phyloP scores from a whole-genome alignment of 495 filamentous ascomycete genomes.

The Trichoderma erinaceum region DNA sequence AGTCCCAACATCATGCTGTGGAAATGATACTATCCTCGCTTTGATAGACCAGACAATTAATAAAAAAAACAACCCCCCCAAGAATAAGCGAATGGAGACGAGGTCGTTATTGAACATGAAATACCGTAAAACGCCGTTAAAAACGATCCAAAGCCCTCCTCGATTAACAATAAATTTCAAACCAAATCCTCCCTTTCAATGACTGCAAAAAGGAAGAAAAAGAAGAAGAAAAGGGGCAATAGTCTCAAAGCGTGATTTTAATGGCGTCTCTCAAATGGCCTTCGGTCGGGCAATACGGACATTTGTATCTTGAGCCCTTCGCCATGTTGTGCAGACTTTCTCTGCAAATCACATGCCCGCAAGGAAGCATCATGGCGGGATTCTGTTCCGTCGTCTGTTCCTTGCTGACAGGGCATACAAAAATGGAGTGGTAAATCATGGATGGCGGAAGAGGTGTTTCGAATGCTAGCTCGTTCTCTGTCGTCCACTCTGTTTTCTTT shows the following conservation, averaged over 20 bases:
- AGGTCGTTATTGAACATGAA: background rate
- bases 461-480: conserved; percentile 81
- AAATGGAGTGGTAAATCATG: conserved; percentile 92
- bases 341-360: conserved; percentile 86
- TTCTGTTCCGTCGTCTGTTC: conserved; percentile 91
- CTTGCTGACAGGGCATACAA: conserved; percentile 94
- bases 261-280: conserved; percentile 67
- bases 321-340: conserved; percentile 72
- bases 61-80: background rate
- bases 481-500: conserved; percentile 92
- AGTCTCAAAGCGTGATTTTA: conserved; percentile 45
- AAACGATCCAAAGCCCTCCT: conserved; percentile 6
- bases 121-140: background rate
- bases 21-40: background rate
- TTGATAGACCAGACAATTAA: background rate
- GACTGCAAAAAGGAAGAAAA: background rate
- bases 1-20: background rate
- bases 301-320: conserved; percentile 81
- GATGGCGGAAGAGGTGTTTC: conserved; percentile 81
- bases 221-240: conserved; percentile 3
- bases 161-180: too few relatives aligned
- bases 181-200: background rate
- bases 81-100: background rate
- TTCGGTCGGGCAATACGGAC: conserved; percentile 91
- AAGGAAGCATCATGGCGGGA: conserved; percentile 96